phyloP scores from a whole-genome alignment of 768 basidiomycete genomes.

The Coprinopsis sp. region DNA sequence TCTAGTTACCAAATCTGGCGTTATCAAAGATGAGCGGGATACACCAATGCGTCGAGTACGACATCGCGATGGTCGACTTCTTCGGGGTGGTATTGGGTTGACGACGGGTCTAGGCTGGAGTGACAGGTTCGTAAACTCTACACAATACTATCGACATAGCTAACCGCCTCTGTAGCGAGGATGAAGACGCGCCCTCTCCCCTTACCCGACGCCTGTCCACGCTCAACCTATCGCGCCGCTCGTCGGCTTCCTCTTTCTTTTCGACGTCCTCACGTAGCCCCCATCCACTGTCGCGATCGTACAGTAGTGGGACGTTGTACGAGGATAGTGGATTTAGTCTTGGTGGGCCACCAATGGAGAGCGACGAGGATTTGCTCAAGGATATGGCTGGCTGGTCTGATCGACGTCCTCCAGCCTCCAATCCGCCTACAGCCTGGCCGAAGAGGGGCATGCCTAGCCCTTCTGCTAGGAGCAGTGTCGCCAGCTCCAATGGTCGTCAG shows the following conservation, averaged over 20 bases:
- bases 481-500: slow-evolving; percentile 17
- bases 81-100: slow-evolving; percentile 61
- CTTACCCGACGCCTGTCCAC: slow-evolving; percentile 59
- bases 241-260: slow-evolving; percentile 41
- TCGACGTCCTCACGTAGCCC: slow-evolving; percentile 15
- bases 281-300: slow-evolving; percentile 31
- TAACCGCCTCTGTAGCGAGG: slow-evolving; percentile 47
- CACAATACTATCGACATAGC: too few relatives aligned
- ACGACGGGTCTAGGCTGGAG: slow-evolving; percentile 76
- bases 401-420: slow-evolving; percentile 11
- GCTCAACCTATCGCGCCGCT: slow-evolving; percentile 44
- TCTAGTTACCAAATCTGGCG: slow-evolving; percentile 30
- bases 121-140: slow-evolving; percentile 49
- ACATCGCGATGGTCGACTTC: slow-evolving; percentile 55
- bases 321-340: slow-evolving; percentile 16
- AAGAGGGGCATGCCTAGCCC: slow-evolving; percentile 11
- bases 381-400: slow-evolving; percentile 20
- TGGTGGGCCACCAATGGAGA: slow-evolving; percentile 10
- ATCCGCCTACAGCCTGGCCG: slow-evolving; percentile 12
- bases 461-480: slow-evolving; percentile 27
- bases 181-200: slow-evolving; percentile 67
- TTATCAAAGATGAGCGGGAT: slow-evolving; percentile 53
- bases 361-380: slow-evolving; percentile 11
- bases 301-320: slow-evolving; percentile 26
- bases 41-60: slow-evolving; percentile 51